Percentiles rank a stretch among this genome's conserved stretches.
These are phyloP conservation scores for Pseudozyma sp. DNA, from an alignment of 1,284 basidiomycete species.

Conservation along the genomic window DNA sequence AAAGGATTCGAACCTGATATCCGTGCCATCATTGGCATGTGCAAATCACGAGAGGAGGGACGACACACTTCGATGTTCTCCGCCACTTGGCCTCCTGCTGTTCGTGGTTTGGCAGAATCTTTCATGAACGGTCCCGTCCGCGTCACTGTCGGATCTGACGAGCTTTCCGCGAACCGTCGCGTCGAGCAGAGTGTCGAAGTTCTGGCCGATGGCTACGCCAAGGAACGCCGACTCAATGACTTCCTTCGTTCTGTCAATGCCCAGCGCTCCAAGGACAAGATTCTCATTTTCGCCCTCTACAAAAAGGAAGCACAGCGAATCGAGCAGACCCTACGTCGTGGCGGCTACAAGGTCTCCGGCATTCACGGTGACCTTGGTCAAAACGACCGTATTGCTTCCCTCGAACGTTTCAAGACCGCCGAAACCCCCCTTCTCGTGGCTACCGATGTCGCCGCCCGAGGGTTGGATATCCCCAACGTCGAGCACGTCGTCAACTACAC, in stretches of 20 bases:
- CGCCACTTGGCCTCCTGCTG: slow-evolving; percentile 96
- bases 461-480: slow-evolving; percentile 96
- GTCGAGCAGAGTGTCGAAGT: slow-evolving; percentile 86
- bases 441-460: slow-evolving; percentile 96
- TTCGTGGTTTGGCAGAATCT: slow-evolving; percentile 89
- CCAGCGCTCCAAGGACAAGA: slow-evolving; percentile 75
- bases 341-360: slow-evolving; percentile 86
- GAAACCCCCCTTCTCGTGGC: slow-evolving; percentile 88
- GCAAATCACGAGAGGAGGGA: slow-evolving; percentile 72
- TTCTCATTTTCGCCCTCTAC: slow-evolving; percentile 95
- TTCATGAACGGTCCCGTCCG: slow-evolving; percentile 88
- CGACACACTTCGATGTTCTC: slow-evolving; percentile 76
- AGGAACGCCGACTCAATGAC: slow-evolving; percentile 76
- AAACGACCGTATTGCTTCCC: slow-evolving; percentile 82
- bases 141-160: slow-evolving; percentile 94
- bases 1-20: slow-evolving; percentile 99
- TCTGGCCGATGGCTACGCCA: slow-evolving; percentile 84
- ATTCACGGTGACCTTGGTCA: slow-evolving; percentile 95
- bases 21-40: slow-evolving; percentile 84
- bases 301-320: slow-evolving; percentile 88
- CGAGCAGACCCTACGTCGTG: slow-evolving; percentile 80
- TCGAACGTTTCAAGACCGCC: slow-evolving; percentile 90
- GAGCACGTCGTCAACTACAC: slow-evolving; percentile 81
- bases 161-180: slow-evolving; percentile 91
- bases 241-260: slow-evolving; percentile 65